phyloP scores from a whole-genome alignment of 768 basidiomycete species.

The Tylopilus plumbeoviolaceoides region DNA sequence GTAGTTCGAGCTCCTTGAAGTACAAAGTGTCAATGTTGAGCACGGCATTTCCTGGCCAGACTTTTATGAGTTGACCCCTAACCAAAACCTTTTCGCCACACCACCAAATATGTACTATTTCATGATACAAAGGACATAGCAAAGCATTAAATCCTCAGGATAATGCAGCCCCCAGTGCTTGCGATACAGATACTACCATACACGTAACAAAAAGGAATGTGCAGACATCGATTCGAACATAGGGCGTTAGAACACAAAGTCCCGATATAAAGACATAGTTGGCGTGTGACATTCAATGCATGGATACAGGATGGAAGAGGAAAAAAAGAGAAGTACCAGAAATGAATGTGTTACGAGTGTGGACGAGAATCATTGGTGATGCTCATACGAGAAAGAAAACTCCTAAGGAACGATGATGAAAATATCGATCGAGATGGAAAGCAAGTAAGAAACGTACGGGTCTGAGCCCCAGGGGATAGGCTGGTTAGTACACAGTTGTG shows the following conservation, averaged over 20 bases:
- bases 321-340: not conserved
- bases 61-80: too few species aligned
- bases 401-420: slow-evolving; percentile 14
- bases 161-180: not conserved
- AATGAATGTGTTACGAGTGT: slow-evolving; percentile 5
- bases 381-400: slow-evolving; percentile 5
- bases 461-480: not conserved
- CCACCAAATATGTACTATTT: too few species aligned
- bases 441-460: not conserved
- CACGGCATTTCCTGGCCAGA: too few species aligned
- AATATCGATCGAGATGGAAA: not conserved
- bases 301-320: slow-evolving; percentile 15
- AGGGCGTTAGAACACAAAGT: not conserved
- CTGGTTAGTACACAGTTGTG: slow-evolving; percentile 44
- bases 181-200: slow-evolving; percentile 6
- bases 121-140: too few species aligned
- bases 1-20: too few species aligned
- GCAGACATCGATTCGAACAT: not conserved
- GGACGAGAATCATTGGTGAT: slow-evolving; percentile 9
- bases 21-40: too few species aligned
- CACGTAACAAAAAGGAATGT: slow-evolving; percentile 7
- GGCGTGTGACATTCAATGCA: not conserved
- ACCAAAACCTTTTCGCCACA: too few species aligned
- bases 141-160: too few species aligned
- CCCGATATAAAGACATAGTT: slow-evolving; percentile 8